Base-by-base conservation (phyloP, 805 yeast species). In the Candida mattraensis region DNA sequence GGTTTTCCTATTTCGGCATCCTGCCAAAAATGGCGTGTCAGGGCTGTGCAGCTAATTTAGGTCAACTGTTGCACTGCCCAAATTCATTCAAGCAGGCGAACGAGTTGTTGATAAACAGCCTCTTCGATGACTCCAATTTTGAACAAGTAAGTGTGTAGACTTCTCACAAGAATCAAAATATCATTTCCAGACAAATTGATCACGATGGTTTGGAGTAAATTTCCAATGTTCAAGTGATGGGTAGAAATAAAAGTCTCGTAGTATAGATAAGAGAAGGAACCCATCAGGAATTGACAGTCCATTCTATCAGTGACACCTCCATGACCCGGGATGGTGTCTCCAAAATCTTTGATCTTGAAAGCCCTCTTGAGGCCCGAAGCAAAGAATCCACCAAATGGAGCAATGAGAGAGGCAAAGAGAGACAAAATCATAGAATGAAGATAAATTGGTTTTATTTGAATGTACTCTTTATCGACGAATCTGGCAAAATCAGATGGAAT, bases 281-380 rank as follows among this genome's bases (percentile, higher is more conserved):
- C 99, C 98, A 93, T 93, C 51, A 93, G 69, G 58, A 91, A 93
- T 66, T 93, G 98, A 65, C 99, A 93, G 65, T 93, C 99, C 69
- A 93, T 82, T 66, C 99, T 77, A 60, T 93, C 99, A 17, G 97
- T 89, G 48, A 93, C 82, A 50, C 99, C 99, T 45, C 99, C 99
- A 58, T 93, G 99, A 20, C 99, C 99, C 11, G 99, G 99, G 50
- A 93, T 93, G 7, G 98, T 91, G 56, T 91, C 95, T 49, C 98
- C 99, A 56, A 93, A 93, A 64, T 93, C 99, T 65, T 93, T 93
- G 37, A 89, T 88, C 55, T 91, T 86, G 66, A 93, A 89, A 10
- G 98, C 87, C 64, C 99, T 80, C 69, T 93, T 93, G 51, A 93
- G 72, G n/a, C 98, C 99, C 35, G 94, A 83, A 5, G 98, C 98